Evolutionary conservation across 768 basidiomycete species (phyloP).

Genomic region (Leucocoprinus sp.): DNA sequence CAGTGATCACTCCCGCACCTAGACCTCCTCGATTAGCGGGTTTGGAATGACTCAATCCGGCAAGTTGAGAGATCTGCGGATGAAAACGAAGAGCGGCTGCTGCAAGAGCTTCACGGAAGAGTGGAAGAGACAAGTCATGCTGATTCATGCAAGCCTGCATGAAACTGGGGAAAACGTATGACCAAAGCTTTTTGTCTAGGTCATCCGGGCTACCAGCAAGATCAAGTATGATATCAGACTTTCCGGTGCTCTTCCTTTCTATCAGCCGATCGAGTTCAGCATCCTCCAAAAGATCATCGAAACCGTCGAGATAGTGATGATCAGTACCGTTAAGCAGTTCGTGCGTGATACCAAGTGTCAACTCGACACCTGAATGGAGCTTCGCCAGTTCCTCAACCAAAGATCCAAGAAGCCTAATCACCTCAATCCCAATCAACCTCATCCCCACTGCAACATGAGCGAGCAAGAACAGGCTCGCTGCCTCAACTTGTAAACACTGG

Average conservation of each 20-base stretch:
- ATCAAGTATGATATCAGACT: conserved; percentile 49
- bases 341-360: conserved; percentile 24
- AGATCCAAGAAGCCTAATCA: conserved; percentile 48
- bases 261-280: conserved; percentile 52
- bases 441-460: conserved; percentile 35
- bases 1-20: conserved; percentile 34
- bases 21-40: conserved; percentile 32
- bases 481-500: conserved; percentile 56
- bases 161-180: conserved; percentile 60
- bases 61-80: conserved; percentile 60
- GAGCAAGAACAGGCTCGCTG: conserved; percentile 69
- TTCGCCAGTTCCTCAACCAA: conserved; percentile 36
- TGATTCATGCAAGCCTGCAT: conserved; percentile 48
- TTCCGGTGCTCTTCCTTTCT: conserved; percentile 55
- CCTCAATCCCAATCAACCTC: conserved; percentile 41
- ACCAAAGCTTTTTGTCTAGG: conserved; percentile 67
- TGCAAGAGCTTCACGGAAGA: conserved; percentile 58
- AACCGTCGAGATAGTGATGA: conserved; percentile 46
- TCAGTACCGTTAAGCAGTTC: conserved; percentile 48
- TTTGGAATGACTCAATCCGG: conserved; percentile 50
- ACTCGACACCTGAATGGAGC: conserved; percentile 22
- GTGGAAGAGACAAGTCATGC: conserved; percentile 32
- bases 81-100: conserved; percentile 67
- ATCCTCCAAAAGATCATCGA: conserved; percentile 59
- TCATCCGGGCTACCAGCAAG: conserved; percentile 66